These are phyloP conservation scores for Leersia perrieri DNA, from an alignment of 176 grass and related monocot genomes.

Conservation along the genomic window DNA sequence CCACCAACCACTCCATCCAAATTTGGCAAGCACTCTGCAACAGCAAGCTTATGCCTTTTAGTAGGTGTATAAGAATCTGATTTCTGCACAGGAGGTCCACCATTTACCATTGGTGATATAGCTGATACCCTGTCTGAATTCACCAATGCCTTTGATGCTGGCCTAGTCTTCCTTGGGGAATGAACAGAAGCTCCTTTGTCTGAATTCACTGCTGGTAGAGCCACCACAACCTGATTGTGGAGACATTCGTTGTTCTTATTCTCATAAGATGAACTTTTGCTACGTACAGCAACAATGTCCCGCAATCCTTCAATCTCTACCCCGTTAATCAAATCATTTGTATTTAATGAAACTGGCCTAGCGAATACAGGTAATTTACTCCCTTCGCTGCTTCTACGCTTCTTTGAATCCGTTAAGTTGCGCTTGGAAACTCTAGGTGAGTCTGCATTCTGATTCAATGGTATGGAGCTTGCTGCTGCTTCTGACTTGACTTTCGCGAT, in stretches of 20 bases:
- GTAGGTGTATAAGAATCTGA: neutral
- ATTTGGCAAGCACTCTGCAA: slow-evolving; percentile 2
- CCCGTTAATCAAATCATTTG: neutral
- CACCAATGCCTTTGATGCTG: slow-evolving; percentile 27
- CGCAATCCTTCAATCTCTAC: neutral
- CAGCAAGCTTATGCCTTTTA: slow-evolving; percentile 34
- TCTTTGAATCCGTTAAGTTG: neutral
- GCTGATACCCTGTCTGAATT: slow-evolving; percentile 21
- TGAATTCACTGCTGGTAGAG: slow-evolving; percentile 36
- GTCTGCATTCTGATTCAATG: neutral
- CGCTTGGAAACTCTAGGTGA: slow-evolving; percentile 23
- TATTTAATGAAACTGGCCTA: neutral
- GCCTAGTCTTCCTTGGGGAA: slow-evolving; percentile 16
- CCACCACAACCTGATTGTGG: slow-evolving; percentile 4
- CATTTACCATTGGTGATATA: slow-evolving; percentile 9
- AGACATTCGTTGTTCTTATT: neutral
- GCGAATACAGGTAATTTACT: neutral
- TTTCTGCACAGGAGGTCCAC: slow-evolving; percentile 17
- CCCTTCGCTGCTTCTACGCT: neutral
- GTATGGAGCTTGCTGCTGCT: neutral
- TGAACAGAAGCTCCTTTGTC: neutral
- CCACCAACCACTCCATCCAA: neutral
- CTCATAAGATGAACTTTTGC: neutral
- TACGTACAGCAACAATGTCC: neutral
- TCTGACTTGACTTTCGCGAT: neutral